These are phyloP conservation scores for Colletotrichum euphorbiae DNA, from an alignment of 2,329 filamentous ascomycete species.

Conservation along the genomic window DNA sequence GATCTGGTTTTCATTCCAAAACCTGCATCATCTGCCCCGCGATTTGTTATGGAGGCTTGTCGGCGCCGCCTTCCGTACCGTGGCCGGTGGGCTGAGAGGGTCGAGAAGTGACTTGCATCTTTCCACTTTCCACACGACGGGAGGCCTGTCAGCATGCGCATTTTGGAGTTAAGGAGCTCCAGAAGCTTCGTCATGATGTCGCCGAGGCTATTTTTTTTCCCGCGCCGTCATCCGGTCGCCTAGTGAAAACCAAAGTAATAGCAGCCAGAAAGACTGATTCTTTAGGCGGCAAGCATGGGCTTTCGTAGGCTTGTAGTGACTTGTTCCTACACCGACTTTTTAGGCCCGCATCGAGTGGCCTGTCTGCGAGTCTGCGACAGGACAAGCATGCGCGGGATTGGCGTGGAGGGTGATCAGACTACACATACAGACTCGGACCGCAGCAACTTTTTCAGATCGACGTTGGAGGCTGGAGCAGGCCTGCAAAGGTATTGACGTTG, in stretches of 20 bases:
- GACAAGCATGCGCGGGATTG: conserved; percentile 31
- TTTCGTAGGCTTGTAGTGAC: conserved; percentile 25
- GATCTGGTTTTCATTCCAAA: background rate
- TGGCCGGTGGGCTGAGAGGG: conserved; percentile 30
- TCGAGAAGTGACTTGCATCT: conserved; percentile 38
- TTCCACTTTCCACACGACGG: conserved; percentile 32
- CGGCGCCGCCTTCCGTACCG: conserved; percentile 16
- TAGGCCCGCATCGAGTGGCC: conserved; percentile 41
- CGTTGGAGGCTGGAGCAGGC: conserved; percentile 10
- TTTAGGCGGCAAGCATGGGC: conserved; percentile 37
- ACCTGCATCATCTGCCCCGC: conserved; percentile 32
- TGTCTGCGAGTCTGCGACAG: conserved; percentile 38
- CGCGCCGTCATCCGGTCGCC: conserved; percentile 1
- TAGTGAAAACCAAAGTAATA: conserved; percentile 15
- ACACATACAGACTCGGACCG: conserved; percentile 27
- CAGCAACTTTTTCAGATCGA: conserved; percentile 14
- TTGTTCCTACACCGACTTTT: conserved; percentile 42
- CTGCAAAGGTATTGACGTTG: conserved; percentile 20
- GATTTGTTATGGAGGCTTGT: conserved; percentile 20
- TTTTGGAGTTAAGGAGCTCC: conserved; percentile 16
- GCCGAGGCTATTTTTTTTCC: conserved; percentile 17
- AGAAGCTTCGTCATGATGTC: conserved; percentile 31
- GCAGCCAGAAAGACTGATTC: conserved; percentile 30
- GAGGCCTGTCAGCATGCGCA: conserved; percentile 25
- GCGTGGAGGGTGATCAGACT: conserved; percentile 20